Conservation (phyloP, 345 rosid genomes). For the Carallia brachiata region DNA sequence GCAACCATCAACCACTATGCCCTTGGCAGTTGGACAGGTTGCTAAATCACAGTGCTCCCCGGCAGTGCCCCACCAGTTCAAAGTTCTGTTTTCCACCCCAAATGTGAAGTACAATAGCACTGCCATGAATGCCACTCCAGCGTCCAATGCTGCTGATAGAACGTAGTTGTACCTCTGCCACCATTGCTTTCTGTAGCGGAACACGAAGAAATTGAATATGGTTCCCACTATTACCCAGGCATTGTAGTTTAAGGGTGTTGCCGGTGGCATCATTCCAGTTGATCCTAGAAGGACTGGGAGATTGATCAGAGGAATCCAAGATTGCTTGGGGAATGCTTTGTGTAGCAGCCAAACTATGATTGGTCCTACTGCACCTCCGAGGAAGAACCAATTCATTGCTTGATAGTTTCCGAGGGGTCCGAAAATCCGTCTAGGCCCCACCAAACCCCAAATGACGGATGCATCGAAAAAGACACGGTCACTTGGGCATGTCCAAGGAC, state of each 20-base stretch:
- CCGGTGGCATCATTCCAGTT: constrained; percentile 76
- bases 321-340: constrained; percentile 66
- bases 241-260: constrained; percentile 73
- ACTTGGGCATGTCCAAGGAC: constrained; percentile 90
- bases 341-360: constrained; percentile 63
- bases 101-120: constrained; percentile 64
- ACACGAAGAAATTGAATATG: constrained; percentile 73
- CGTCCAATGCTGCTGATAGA: constrained; percentile 82
- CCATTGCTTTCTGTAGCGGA: constrained; percentile 70
- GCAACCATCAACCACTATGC: constrained; percentile 55
- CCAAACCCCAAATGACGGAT: constrained; percentile 88
- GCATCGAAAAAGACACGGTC: constrained; percentile 92
- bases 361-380: constrained; percentile 82
- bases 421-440: constrained; percentile 74
- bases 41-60: constrained; percentile 86
- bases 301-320: constrained; percentile 84
- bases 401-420: constrained; percentile 70
- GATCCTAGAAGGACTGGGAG: constrained; percentile 89
- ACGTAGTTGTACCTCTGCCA: constrained; percentile 89
- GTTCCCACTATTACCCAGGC: constrained; percentile 78
- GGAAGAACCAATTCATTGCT: constrained; percentile 83
- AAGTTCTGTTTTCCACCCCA: constrained; percentile 49
- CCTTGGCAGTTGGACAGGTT: constrained; percentile 72
- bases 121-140: constrained; percentile 89
- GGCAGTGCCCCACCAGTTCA: constrained; percentile 73